phyloP scores from a whole-genome alignment of 2,329 filamentous ascomycete species.

The Plectosphaerella plurivora region DNA sequence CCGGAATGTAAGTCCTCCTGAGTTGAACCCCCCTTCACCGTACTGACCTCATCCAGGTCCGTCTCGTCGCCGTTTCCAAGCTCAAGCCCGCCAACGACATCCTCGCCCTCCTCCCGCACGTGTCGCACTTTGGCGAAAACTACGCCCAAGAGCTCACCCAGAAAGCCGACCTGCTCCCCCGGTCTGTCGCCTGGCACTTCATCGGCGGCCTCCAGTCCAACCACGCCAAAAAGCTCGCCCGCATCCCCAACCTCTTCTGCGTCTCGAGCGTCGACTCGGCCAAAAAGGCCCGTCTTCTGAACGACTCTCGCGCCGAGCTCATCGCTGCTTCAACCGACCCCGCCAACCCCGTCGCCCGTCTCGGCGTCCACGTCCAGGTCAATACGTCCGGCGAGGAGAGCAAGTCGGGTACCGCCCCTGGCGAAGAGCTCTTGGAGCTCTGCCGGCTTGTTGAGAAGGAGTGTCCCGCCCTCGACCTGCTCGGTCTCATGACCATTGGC shows the following conservation, averaged over 20 bases:
- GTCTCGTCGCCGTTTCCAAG: conserved; percentile 93
- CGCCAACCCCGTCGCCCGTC: conserved; percentile 32
- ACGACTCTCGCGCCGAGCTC: conserved; percentile 67
- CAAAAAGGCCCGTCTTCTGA: conserved; percentile 82
- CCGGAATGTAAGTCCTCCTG: conserved; percentile 42
- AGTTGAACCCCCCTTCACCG: conserved; percentile 1
- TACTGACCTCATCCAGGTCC: conserved; percentile 47
- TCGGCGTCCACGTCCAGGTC: conserved; percentile 85
- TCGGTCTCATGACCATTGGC: conserved; percentile 95
- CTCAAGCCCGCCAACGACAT: conserved; percentile 92
- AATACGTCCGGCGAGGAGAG: conserved; percentile 87
- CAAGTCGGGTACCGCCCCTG: conserved; percentile 79
- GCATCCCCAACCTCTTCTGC: conserved; percentile 84
- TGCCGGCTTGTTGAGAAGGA: conserved; percentile 65
- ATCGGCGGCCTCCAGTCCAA: conserved; percentile 87
- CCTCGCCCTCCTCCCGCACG: conserved; percentile 66
- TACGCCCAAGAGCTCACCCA: conserved; percentile 86
- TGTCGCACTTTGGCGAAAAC: conserved; percentile 88
- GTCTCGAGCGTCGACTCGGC: conserved; percentile 84
- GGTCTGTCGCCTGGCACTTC: conserved; percentile 85
- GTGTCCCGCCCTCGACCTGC: conserved; percentile 69
- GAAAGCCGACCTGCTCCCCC: conserved; percentile 77
- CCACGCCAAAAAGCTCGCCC: conserved; percentile 83
- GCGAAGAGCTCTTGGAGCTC: conserved; percentile 54
- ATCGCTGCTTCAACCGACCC: conserved; percentile 24